Conservation (phyloP, 2,329 filamentous ascomycete species). For the Ceratocystis huliohia region DNA sequence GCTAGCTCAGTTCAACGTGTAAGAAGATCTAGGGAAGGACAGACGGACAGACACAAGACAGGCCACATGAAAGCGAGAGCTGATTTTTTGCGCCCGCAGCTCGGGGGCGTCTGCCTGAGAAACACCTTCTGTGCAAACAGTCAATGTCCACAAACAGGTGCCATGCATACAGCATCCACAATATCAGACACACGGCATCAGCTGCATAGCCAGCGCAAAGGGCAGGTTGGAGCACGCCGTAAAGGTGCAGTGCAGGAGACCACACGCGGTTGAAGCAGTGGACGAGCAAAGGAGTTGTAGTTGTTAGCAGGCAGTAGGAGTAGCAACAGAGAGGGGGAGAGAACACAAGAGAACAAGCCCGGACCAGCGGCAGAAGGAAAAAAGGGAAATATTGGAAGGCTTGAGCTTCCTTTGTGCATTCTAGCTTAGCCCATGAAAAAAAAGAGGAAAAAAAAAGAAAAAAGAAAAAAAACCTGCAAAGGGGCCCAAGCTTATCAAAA, state of each 20-base stretch:
- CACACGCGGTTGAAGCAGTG: neutral
- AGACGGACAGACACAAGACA: neutral
- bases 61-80: neutral
- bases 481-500: neutral
- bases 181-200: neutral
- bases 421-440: neutral
- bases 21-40: neutral
- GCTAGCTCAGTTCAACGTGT: too few relatives aligned
- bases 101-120: neutral
- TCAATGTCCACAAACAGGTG: neutral
- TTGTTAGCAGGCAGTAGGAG: neutral
- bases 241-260: neutral
- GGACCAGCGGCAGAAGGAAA: slow-evolving; percentile 1
- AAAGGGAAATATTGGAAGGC: neutral
- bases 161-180: neutral
- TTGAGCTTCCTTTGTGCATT: neutral
- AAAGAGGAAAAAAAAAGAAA: neutral
- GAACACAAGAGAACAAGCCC: neutral
- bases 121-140: neutral
- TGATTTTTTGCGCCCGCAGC: neutral
- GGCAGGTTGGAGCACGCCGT: neutral
- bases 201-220: neutral
- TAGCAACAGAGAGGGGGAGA: neutral
- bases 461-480: neutral
- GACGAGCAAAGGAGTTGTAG: neutral